Conservation (phyloP, 2,329 filamentous ascomycete species). For the Tolypocladium amazonense region DNA sequence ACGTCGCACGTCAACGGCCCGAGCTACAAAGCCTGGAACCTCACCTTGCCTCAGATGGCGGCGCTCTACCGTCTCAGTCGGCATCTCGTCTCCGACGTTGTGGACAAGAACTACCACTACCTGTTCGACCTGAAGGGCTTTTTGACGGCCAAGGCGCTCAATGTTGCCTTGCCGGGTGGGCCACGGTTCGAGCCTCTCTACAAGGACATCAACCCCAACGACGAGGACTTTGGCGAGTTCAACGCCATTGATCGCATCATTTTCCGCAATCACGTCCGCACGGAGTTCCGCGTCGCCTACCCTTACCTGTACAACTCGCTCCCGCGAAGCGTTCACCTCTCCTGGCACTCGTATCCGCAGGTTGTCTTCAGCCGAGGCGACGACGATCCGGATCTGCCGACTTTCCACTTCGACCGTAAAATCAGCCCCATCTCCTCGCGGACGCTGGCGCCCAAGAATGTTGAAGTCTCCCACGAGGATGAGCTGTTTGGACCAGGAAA, state of each 20-base stretch:
- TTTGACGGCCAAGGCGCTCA: constrained; percentile 89
- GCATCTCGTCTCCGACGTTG: constrained; percentile 80
- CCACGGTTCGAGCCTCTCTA: constrained; percentile 94
- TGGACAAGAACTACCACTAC: constrained; percentile 96
- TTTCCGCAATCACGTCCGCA: constrained; percentile 88
- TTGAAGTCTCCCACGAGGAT: constrained; percentile 87
- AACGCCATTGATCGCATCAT: constrained; percentile 99
- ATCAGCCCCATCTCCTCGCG: constrained; percentile 97
- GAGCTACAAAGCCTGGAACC: constrained; percentile 94
- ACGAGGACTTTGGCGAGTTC: constrained; percentile 98
- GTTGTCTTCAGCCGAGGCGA: constrained; percentile 83
- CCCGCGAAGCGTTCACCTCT: constrained; percentile 83
- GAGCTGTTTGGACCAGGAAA: constrained; percentile 78
- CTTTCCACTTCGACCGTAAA: constrained; percentile 95
- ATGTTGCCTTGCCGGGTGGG: constrained; percentile 94
- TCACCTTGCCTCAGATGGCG: constrained; percentile 90
- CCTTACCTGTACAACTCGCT: constrained; percentile 95
- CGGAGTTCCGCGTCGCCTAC: constrained; percentile 89
- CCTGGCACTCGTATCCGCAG: constrained; percentile 91
- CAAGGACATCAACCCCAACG: constrained; percentile 97
- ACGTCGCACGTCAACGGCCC: constrained; percentile 91
- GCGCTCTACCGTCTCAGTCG: constrained; percentile 86
- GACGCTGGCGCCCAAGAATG: constrained; percentile 86
- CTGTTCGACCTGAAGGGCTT: constrained; percentile 95
- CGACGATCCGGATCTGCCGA: constrained; percentile 78